phyloP scores from a whole-genome alignment of 2,329 filamentous ascomycete species.

The Alternaria gaisen region DNA sequence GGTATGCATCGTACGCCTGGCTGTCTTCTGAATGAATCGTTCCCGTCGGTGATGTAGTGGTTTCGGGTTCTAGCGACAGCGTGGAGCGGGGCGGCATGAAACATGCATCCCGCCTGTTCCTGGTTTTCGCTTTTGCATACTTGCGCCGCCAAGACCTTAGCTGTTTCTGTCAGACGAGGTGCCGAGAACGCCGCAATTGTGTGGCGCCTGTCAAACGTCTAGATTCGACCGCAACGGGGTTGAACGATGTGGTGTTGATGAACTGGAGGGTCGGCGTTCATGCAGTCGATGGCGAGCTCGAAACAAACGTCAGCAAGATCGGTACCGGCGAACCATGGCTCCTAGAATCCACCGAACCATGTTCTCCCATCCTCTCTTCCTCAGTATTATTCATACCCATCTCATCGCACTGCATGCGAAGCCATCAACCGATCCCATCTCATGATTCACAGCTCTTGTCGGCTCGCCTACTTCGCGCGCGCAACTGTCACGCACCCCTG shows the following conservation, averaged over 20 bases:
- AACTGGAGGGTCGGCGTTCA: slow-evolving; percentile 5
- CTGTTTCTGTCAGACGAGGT: slow-evolving; percentile 32
- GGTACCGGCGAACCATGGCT: background rate
- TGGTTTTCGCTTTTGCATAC: slow-evolving; percentile 19
- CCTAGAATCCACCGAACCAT: background rate
- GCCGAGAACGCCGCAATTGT: slow-evolving; percentile 19
- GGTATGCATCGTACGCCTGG: slow-evolving; percentile 16
- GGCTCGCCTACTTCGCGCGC: slow-evolving; percentile 15
- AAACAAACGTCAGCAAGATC: background rate
- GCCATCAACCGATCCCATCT: background rate
- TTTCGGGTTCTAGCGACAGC: slow-evolving; percentile 14
- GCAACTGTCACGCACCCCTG: slow-evolving; percentile 16
- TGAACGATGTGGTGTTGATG: slow-evolving; percentile 11
- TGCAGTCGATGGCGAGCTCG: background rate
- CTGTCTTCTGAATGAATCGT: slow-evolving; percentile 6
- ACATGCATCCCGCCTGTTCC: slow-evolving; percentile 27
- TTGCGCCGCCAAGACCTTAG: slow-evolving; percentile 32
- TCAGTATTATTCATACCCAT: background rate
- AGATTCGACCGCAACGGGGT: slow-evolving; percentile 10
- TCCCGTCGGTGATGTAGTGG: slow-evolving; percentile 14
- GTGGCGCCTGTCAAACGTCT: slow-evolving; percentile 26
- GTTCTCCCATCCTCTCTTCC: background rate
- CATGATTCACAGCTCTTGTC: background rate
- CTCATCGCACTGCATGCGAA: background rate
- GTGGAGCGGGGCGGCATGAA: slow-evolving; percentile 29